Base-by-base conservation (phyloP, 805 yeast genomes). In the Nakazawaea ishiwadae region DNA sequence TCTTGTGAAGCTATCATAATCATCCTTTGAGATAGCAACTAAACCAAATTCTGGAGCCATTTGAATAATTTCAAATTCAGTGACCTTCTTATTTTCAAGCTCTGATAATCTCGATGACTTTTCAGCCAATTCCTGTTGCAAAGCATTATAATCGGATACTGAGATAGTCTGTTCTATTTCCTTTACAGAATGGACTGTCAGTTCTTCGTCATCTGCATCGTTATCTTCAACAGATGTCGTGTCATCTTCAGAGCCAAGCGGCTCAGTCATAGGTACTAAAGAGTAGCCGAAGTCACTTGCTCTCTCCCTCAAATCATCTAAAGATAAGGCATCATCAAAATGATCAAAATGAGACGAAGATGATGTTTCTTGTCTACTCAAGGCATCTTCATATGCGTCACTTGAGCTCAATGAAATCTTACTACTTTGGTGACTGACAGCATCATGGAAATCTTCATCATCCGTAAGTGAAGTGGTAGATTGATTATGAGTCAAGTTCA, bases 241-340 rank as follows among this genome's bases (percentile, higher is more conserved):
- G 30, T 50, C 54, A 28, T 37, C 44, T 11, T 28, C 40, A 6
- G 30, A 17, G 14, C 48, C 56, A 24, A 44, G 45, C 6, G 36
- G 15, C 3, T 51, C 51, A 10, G 43, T 44, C 26, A 55, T 11
- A 16, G 70, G 60, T 12, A 66, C 58, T 29, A 72, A 44, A 17
- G 50, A 55, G 51, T 59, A 54, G 9, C 68, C 66, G 21, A 64
- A 51, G 9, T 52, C 55, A 14, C 52, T 50, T 2, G 74, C 74
- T 34, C 55, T 51, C 15, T 51, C 49, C 33, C 57, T 53, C 15
- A 69, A 39, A 12, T 57, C 61, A 1, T 56, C 65, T 35, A 56
- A 55, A 8, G 59, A 48, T 17, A 56, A 20, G 4, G 50, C 50
- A n/a, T 52, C 52, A 15, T 48, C 4, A 40, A 15, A 28, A 40